phyloP scores from a whole-genome alignment of 2,329 filamentous ascomycete genomes.

The Diaporthe sp. region DNA sequence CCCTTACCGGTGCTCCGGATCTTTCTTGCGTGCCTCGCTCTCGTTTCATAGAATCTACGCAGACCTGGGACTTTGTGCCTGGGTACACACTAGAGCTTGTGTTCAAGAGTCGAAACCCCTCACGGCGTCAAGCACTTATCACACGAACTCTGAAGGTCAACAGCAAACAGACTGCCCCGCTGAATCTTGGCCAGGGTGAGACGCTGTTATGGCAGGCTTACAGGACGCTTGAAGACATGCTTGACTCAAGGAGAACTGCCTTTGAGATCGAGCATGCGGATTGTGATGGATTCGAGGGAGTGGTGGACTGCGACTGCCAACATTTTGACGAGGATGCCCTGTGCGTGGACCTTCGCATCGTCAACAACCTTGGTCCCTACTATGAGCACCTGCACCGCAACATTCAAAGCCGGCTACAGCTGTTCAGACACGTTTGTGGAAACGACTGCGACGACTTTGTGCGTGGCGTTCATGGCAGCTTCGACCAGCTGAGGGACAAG shows the following conservation, averaged over 20 bases:
- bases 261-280: slow-evolving; percentile 57
- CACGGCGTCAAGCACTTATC: slow-evolving; percentile 52
- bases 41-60: slow-evolving; percentile 59
- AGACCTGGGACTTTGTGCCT: slow-evolving; percentile 61
- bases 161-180: slow-evolving; percentile 63
- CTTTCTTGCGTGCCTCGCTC: slow-evolving; percentile 62
- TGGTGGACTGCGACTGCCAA: slow-evolving; percentile 55
- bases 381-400: slow-evolving; percentile 60
- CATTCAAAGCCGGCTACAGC: slow-evolving; percentile 58
- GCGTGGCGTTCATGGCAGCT: slow-evolving; percentile 53
- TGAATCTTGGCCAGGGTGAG: slow-evolving; percentile 62
- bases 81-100: slow-evolving; percentile 65
- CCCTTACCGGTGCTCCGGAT: slow-evolving; percentile 58
- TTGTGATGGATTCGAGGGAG: slow-evolving; percentile 55
- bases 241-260: slow-evolving; percentile 57
- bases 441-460: slow-evolving; percentile 62
- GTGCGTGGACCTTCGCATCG: slow-evolving; percentile 60
- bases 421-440: slow-evolving; percentile 60
- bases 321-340: slow-evolving; percentile 61
- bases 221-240: slow-evolving; percentile 56
- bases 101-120: slow-evolving; percentile 59
- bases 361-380: slow-evolving; percentile 65
- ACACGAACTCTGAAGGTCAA: slow-evolving; percentile 58
- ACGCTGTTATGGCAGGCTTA: slow-evolving; percentile 62
- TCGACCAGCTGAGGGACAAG: slow-evolving; percentile 56